Conservation (phyloP, 179 eudicot genomes). For the Amaranthus tricolor region DNA sequence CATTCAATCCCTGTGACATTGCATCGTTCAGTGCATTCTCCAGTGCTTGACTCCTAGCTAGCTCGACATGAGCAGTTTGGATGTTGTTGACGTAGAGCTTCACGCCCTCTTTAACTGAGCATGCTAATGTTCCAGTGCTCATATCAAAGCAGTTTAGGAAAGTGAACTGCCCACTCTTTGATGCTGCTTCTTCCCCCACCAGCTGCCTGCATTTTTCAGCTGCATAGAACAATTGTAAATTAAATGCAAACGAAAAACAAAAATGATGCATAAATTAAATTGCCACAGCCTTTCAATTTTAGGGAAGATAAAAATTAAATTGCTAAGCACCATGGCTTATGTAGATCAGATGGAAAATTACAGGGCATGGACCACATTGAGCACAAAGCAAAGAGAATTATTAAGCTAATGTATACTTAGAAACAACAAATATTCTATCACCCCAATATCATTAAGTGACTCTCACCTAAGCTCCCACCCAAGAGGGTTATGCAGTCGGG, state of each 20-base stretch:
- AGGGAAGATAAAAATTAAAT: background rate
- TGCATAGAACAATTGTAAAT: conserved; percentile 24
- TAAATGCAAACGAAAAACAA: background rate
- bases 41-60: conserved; percentile 57
- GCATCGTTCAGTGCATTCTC: conserved; percentile 64
- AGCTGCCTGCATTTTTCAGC: conserved; percentile 87
- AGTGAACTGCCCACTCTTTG: conserved; percentile 84
- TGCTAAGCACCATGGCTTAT: background rate
- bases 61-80: conserved; percentile 68
- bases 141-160: conserved; percentile 74
- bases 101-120: conserved; percentile 79
- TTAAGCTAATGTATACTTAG: background rate
- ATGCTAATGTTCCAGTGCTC: conserved; percentile 75
- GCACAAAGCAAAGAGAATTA: background rate
- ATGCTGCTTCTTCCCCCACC: conserved; percentile 77
- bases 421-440: background rate
- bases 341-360: background rate
- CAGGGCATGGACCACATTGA: background rate
- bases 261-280: background rate
- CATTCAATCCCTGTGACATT: conserved; percentile 59
- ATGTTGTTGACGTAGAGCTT: conserved; percentile 68
- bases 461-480: background rate
- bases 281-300: conserved; percentile 1
- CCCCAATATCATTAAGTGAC: too few species aligned
- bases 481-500: too few species aligned